Conservation (phyloP, 192 early-diverging fungal species). For the Coemansia interrupta region DNA sequence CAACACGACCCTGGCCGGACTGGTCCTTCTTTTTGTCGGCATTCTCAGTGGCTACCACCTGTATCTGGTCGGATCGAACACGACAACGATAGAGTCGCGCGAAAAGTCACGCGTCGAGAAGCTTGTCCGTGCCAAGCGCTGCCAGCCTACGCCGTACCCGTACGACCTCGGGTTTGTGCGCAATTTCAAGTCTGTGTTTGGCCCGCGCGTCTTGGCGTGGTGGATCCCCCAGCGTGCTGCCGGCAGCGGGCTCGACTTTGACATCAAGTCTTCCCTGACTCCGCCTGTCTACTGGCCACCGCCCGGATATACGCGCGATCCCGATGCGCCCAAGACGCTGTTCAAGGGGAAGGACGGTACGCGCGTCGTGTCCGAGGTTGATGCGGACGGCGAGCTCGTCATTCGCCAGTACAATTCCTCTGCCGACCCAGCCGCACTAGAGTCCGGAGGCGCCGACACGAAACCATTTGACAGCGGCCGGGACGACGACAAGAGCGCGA, state of each 20-base stretch:
- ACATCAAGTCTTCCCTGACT: constrained; percentile 50
- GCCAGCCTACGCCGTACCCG: constrained; percentile 72
- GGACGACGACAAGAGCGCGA: constrained; percentile 44
- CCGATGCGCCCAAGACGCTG: constrained; percentile 1
- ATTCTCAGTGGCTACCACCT: constrained; percentile 50
- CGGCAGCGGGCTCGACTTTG: constrained; percentile 68
- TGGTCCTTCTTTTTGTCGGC: constrained; percentile 47
- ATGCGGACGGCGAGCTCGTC: constrained; percentile 50
- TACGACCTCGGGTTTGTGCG: constrained; percentile 73
- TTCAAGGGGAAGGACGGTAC: constrained; percentile 11
- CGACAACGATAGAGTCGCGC: constrained; percentile 53
- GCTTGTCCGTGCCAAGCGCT: constrained; percentile 34
- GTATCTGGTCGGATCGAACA: constrained; percentile 45
- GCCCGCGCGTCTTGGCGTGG: constrained; percentile 69
- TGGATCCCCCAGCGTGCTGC: constrained; percentile 60
- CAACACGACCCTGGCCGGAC: constrained; percentile 59
- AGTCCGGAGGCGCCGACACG: constrained; percentile 30
- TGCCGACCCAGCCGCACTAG: constrained; percentile 37
- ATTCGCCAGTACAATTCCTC: constrained; percentile 40
- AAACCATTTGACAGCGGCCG: constrained; percentile 38
- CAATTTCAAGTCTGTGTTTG: constrained; percentile 77
- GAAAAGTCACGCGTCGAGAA: constrained; percentile 49
- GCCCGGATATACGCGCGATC: constrained; percentile 57
- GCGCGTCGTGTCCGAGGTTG: constrained; percentile 38
- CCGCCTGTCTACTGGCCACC: constrained; percentile 69